phyloP scores from a whole-genome alignment of 306 rosid species.

The Nissolia schottii region DNA sequence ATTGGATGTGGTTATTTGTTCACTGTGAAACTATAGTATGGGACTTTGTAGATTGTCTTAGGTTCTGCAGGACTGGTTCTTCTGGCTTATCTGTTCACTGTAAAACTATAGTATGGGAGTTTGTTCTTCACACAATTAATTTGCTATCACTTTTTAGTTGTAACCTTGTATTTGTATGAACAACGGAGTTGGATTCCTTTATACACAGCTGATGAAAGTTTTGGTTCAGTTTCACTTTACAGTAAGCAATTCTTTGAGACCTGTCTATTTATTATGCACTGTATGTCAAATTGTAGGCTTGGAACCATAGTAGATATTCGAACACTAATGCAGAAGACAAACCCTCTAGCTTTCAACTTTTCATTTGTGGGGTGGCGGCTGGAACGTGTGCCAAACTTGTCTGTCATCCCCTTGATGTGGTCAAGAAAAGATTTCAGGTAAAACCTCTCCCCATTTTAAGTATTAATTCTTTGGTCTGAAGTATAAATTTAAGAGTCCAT shows the following conservation, averaged over 20 bases:
- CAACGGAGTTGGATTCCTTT: conserved; percentile 1
- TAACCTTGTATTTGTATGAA: background rate
- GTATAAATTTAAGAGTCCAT: background rate
- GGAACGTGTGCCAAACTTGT: conserved; percentile 95
- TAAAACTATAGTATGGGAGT: background rate
- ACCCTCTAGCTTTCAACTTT: conserved; percentile 77
- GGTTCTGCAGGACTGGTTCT: background rate
- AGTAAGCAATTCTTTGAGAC: background rate
- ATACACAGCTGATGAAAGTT: conserved; percentile 14
- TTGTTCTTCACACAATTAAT: background rate
- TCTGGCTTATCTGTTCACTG: too few relatives aligned
- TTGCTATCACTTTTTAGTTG: background rate
- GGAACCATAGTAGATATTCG: conserved; percentile 47
- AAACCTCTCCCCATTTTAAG: background rate
- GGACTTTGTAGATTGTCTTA: background rate
- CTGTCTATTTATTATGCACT: background rate
- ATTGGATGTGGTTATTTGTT: background rate
- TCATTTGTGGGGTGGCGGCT: conserved; percentile 83
- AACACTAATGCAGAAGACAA: conserved; percentile 27
- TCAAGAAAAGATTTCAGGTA: conserved; percentile 98
- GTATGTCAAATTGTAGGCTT: conserved; percentile 43
- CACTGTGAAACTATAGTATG: background rate
- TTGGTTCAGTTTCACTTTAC: conserved; percentile 1
- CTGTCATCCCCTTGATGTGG: conserved; percentile 98
- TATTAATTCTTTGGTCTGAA: background rate